phyloP scores from a whole-genome alignment of 2,329 filamentous ascomycete genomes.

The Stagonosporopsis rhizophila region DNA sequence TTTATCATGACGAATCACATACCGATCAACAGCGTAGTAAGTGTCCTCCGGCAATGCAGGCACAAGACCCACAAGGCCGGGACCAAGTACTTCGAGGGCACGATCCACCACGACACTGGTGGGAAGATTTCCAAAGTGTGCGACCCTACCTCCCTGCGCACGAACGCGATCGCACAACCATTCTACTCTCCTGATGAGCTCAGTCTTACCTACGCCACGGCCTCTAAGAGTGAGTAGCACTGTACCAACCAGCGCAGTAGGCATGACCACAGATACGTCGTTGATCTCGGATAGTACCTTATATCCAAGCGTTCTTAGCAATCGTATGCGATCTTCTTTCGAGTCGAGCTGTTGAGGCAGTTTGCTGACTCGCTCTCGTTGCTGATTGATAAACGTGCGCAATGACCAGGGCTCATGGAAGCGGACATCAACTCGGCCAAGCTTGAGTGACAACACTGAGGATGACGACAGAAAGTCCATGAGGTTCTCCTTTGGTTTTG shows the following conservation, averaged over 20 bases:
- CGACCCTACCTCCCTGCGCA: slow-evolving; percentile 88
- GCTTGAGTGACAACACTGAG: slow-evolving; percentile 83
- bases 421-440: slow-evolving; percentile 91
- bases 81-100: slow-evolving; percentile 88
- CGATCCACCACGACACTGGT: slow-evolving; percentile 85
- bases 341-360: slow-evolving; percentile 44
- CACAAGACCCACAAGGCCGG: slow-evolving; percentile 82
- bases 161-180: slow-evolving; percentile 86
- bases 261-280: slow-evolving; percentile 95
- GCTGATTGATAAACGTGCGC: slow-evolving; percentile 78
- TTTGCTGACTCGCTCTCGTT: slow-evolving; percentile 66
- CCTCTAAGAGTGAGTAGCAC: slow-evolving; percentile 90
- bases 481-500: slow-evolving; percentile 94
- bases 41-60: slow-evolving; percentile 86
- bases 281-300: slow-evolving; percentile 95
- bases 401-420: slow-evolving; percentile 98
- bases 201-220: slow-evolving; percentile 85
- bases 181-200: slow-evolving; percentile 84
- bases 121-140: slow-evolving; percentile 84
- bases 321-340: slow-evolving; percentile 66
- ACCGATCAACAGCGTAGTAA: slow-evolving; percentile 88
- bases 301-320: slow-evolving; percentile 88
- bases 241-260: slow-evolving; percentile 92
- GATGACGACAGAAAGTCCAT: slow-evolving; percentile 88
- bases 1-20: slow-evolving; percentile 9